A percentile compares a stretch with the other conserved stretches of the same genome.
These are phyloP conservation scores for Euphrasia arctica DNA, from an alignment of 305 asterid species.

Conservation along the genomic window DNA sequence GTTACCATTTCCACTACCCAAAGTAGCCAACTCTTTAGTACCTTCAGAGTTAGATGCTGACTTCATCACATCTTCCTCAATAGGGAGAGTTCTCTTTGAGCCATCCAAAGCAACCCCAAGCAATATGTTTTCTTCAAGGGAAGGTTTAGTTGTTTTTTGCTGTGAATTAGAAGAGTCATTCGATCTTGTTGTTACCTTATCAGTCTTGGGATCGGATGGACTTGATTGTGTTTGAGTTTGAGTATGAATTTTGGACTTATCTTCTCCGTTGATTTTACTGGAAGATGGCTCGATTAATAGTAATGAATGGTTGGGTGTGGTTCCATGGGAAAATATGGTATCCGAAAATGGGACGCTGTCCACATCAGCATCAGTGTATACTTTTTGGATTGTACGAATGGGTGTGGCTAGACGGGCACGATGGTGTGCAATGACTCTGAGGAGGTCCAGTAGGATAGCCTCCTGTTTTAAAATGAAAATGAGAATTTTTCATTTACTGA, in stretches of 20 bases:
- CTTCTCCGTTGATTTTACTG: constrained; percentile 58
- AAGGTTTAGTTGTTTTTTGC: constrained; percentile 41
- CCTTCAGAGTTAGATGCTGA: constrained; percentile 38
- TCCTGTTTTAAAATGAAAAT: constrained; percentile 49
- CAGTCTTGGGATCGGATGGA: not conserved
- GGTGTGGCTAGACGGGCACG: constrained; percentile 98
- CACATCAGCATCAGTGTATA: constrained; percentile 62
- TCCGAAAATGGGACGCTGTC: constrained; percentile 62
- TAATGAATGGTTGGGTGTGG: constrained; percentile 49
- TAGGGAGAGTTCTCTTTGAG: constrained; percentile 89
- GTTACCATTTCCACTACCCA: constrained; percentile 37
- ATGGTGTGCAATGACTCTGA: constrained; percentile 87
- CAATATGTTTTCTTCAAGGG: constrained; percentile 81
- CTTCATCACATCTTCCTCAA: constrained; percentile 47
- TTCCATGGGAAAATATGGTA: constrained; percentile 42
- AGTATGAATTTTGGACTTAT: constrained; percentile 45
- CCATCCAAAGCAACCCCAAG: constrained; percentile 97
- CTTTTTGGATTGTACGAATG: constrained; percentile 85
- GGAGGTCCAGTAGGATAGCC: constrained; percentile 75
- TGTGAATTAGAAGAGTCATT: constrained; percentile 14
- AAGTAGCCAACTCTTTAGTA: constrained; percentile 56
- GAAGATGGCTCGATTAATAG: constrained; percentile 63
- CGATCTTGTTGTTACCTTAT: not conserved
- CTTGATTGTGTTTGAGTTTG: constrained; percentile 32
- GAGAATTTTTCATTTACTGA: not conserved